phyloP scores from a whole-genome alignment of 305 asterid species.

The Fraxinus sp. region DNA sequence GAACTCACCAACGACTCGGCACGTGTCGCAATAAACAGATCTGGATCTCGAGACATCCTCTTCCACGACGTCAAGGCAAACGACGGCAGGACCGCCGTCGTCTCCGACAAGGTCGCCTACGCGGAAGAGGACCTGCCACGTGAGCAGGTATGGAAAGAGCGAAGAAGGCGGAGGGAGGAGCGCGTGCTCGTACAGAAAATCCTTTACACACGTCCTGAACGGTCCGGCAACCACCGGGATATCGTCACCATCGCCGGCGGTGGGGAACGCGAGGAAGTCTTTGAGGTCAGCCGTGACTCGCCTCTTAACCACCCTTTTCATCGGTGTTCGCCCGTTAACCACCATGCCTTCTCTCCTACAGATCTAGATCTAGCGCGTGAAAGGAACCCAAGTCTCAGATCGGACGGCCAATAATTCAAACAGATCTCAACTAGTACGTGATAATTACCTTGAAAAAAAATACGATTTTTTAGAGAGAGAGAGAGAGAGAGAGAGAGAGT shows the following conservation, averaged over 20 bases:
- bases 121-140: conserved; percentile 83
- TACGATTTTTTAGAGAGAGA: background rate
- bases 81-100: conserved; percentile 59
- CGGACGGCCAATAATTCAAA: conserved; percentile 35
- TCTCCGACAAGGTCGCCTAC: conserved; percentile 57
- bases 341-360: conserved; percentile 49
- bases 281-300: conserved; percentile 82
- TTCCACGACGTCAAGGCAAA: conserved; percentile 77
- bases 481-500: conserved; percentile 17
- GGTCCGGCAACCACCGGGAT: conserved; percentile 39
- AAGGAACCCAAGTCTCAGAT: conserved; percentile 31
- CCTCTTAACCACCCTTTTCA: conserved; percentile 71
- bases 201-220: conserved; percentile 57
- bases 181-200: conserved; percentile 60
- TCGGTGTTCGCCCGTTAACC: conserved; percentile 56
- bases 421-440: background rate
- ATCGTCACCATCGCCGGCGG: conserved; percentile 34
- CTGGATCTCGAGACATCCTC: conserved; percentile 92
- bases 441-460: background rate
- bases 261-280: conserved; percentile 70
- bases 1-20: conserved; percentile 97
- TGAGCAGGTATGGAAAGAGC: conserved; percentile 74
- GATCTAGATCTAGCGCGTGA: conserved; percentile 52
- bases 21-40: conserved; percentile 91
- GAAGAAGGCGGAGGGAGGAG: conserved; percentile 71